phyloP scores from a whole-genome alignment of 331 rosid species.

The Spiraea crenata region DNA sequence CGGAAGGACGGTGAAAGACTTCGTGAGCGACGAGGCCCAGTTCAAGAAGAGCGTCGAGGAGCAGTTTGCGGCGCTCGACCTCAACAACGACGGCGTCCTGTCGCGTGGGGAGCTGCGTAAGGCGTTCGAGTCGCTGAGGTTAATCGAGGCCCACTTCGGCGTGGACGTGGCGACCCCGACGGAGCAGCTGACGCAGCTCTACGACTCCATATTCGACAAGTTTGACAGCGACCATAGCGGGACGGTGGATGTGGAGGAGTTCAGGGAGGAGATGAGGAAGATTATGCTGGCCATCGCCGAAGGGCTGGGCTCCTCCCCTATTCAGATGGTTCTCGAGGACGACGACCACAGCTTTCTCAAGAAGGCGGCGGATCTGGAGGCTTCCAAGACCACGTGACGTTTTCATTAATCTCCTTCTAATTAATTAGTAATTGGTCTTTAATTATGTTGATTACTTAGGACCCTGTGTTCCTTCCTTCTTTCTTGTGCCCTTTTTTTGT shows the following conservation, averaged over 20 bases:
- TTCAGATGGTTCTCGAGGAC: conserved; percentile 79
- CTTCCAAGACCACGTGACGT: conserved; percentile 37
- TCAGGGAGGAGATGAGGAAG: conserved; percentile 69
- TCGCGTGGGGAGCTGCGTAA: conserved; percentile 74
- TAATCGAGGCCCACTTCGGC: conserved; percentile 71
- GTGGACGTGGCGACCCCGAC: conserved; percentile 61
- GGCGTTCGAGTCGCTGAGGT: conserved; percentile 72
- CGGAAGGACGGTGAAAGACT: conserved; percentile 73
- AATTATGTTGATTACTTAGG: too few species aligned
- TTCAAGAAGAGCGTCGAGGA: conserved; percentile 65
- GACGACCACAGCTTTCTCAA: conserved; percentile 50
- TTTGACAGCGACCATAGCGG: conserved; percentile 69
- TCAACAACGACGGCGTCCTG: conserved; percentile 80
- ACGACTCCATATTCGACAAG: conserved; percentile 71
- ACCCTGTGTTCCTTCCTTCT: too few species aligned
- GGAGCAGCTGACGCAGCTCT: conserved; percentile 58
- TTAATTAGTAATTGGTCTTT: too few species aligned
- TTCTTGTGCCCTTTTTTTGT: too few species aligned
- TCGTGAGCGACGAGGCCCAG: conserved; percentile 45
- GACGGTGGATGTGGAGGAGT: conserved; percentile 59
- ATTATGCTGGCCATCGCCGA: conserved; percentile 86
- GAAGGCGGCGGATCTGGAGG: conserved; percentile 86
- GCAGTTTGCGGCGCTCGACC: conserved; percentile 51
- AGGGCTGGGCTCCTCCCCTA: conserved; percentile 70
- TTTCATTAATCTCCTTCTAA: not conserved